These are phyloP conservation scores for Calonectria henricotiae DNA, from an alignment of 2,329 filamentous ascomycete species.

Conservation along the genomic window DNA sequence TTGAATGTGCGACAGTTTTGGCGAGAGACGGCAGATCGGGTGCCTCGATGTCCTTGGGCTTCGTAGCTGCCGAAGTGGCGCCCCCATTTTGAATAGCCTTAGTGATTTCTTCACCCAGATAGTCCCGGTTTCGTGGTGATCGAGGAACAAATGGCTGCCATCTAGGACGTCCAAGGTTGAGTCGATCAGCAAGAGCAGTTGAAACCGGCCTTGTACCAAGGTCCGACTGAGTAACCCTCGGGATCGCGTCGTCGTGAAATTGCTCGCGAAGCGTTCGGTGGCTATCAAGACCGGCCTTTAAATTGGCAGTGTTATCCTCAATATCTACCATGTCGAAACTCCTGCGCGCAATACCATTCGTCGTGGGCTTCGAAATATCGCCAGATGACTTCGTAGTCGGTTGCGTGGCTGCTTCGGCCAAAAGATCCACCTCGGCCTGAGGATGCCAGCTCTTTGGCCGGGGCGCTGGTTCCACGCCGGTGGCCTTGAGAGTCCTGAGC, in stretches of 20 bases:
- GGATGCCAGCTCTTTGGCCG: constrained; percentile 56
- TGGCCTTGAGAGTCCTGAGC: constrained; percentile 63
- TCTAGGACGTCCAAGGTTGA: constrained; percentile 56
- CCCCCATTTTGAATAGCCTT: constrained; percentile 54
- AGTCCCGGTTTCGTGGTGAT: constrained; percentile 59
- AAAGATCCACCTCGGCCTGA: constrained; percentile 41
- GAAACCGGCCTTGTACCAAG: constrained; percentile 38
- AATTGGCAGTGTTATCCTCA: constrained; percentile 39
- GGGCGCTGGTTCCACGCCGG: constrained; percentile 40
- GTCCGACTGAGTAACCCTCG: constrained; percentile 41
- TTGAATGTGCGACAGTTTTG: constrained; percentile 47
- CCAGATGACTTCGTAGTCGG: constrained; percentile 7
- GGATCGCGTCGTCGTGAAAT: constrained; percentile 54
- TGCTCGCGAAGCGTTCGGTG: constrained; percentile 57
- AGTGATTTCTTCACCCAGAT: constrained; percentile 57
- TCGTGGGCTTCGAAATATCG: constrained; percentile 24
- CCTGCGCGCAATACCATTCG: constrained; percentile 41
- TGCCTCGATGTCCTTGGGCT: constrained; percentile 48
- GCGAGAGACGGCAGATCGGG: constrained; percentile 53
- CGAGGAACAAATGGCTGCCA: constrained; percentile 64
- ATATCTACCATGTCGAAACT: constrained; percentile 54
- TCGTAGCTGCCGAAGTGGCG: constrained; percentile 45
- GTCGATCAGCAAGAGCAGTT: constrained; percentile 47
- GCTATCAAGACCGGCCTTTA: constrained; percentile 42
- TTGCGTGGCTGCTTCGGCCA: constrained; percentile 35